Base-by-base conservation (phyloP, 202 grass and related monocot species). In the Hordeum pubiflorum region DNA sequence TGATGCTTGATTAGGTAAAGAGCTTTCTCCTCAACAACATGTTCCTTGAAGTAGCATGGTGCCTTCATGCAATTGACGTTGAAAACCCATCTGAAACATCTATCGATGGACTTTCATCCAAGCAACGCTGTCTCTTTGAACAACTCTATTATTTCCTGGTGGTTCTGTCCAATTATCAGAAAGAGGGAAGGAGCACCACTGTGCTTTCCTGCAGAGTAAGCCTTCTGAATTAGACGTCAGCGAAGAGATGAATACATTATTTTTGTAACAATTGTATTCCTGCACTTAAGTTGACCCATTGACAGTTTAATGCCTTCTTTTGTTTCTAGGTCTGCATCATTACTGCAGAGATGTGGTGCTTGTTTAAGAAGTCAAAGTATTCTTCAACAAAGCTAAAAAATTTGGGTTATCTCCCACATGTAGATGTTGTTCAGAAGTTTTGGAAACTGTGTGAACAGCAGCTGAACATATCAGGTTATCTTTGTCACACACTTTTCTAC, bases 1-100 rank as follows among this genome's bases (percentile, higher is more conserved):
- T 41, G 39, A 59, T 81, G 71, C 22, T 77, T 63, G 76, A 67
- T 84, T 75, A 99, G 96, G 96, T 99, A 61, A 99, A 99, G 81
- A 91, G 92, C 81, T 93, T 99, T 87, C 73, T 99, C 67, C 88
- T 99, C 52, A 85, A 95, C 32, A 99, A 99, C 82, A 99, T 99
- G 96, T 85, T 91, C 73, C 89, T 99, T 85, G 87, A 91, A 85
- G 87, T 98, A 74, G 89, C 93, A 63, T 98, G 96, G 96, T 95
- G 67, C 76, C 82, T 98, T 79, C 83, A 88, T 58, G 85, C 88
- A 69, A 86, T 98, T 80, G 90, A 88, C 85, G 72, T 37, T 62
- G 87, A 95, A 82, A 93, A 89, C 56, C 88, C 89, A 75, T 72
- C 91, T 63, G 89, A 99, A 83, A 40, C 84, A 88, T 99, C 83